Base-by-base conservation (phyloP, 2,329 filamentous ascomycete species). In the Aspergillus puulaauensis region DNA sequence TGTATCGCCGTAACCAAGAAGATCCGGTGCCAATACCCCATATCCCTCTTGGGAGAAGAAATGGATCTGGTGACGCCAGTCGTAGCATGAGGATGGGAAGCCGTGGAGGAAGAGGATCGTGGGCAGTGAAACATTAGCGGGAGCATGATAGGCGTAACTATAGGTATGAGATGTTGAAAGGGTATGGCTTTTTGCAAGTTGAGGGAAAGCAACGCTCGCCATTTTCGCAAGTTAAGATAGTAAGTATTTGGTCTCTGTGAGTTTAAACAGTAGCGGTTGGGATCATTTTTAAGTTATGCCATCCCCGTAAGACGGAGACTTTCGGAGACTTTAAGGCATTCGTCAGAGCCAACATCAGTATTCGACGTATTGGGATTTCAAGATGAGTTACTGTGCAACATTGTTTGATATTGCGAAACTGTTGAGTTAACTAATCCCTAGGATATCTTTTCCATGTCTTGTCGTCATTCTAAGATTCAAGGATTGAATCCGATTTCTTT, bases 91-190 rank as follows among this genome's bases (percentile, higher is more conserved):
- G 4, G 78, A 80, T 27, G 80, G 80, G 50, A 81, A 80, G 35
- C 80, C 79, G 60, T 82, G 81, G 12, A 82, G 70, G 54, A 83
- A 71, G 14, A 83, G 67, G 4, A 82, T 64, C 0, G 78, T 80
- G 4, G 68, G 61, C 7, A 64, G 55, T 6, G 44, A 52, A 1
- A 59, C 24, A 1, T 52, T 58, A 3, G 65, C 44, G 15, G 58
- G 50, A 4, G 61, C 65, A 3, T 68, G 64, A 50, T 68, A 62
- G 24, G 73, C 59, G 60, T 75, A 75, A 2, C 70, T 61, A 48
- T 71, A 71, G 12, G 57, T 62, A 27, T 63, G 56, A 9, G 31
- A 39, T 24, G 64, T 63, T 23, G 61, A 58, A 14, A 66, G 58
- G 5, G 24, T 58, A 11, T 59, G 53, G n/a, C 39, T 43, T 37